phyloP scores from a whole-genome alignment of 345 rosid genomes.

The Aquilaria malaccensis region DNA sequence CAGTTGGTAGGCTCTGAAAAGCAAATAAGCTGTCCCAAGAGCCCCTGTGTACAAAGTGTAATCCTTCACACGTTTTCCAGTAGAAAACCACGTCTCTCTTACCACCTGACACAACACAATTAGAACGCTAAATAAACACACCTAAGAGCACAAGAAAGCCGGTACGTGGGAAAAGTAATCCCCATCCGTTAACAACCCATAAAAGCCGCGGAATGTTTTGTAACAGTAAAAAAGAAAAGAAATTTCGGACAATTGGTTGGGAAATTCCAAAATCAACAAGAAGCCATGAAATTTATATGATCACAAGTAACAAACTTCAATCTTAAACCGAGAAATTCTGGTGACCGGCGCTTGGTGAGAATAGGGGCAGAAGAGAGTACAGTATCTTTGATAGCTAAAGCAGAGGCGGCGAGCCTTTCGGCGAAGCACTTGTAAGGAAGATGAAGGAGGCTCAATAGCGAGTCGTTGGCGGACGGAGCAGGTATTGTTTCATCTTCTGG shows the following conservation, averaged over 20 bases:
- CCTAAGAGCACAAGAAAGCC: neutral
- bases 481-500: conserved; percentile 12
- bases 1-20: conserved; percentile 42
- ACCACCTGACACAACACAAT: conserved; percentile 35
- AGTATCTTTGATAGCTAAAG: conserved; percentile 33
- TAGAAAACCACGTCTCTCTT: conserved; percentile 47
- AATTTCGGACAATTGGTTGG: neutral
- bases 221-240: neutral
- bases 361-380: conserved; percentile 15
- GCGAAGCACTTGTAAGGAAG: conserved; percentile 34
- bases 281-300: neutral
- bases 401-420: conserved; percentile 29
- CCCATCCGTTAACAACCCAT: no score
- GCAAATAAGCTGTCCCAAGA: conserved; percentile 58
- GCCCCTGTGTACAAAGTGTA: conserved; percentile 49
- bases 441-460: conserved; percentile 29
- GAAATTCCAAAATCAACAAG: conserved; percentile 1
- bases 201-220: no score
- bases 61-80: conserved; percentile 42
- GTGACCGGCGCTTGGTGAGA: neutral
- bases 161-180: no score
- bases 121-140: conserved; percentile 3
- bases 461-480: conserved; percentile 13
- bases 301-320: neutral
- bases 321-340: neutral